A percentile compares a stretch with the other conserved stretches of the same genome.
These are phyloP conservation scores for Aphanomyces euteiches DNA, from an alignment of 352 stramenopile genomes.

Conservation along the genomic window DNA sequence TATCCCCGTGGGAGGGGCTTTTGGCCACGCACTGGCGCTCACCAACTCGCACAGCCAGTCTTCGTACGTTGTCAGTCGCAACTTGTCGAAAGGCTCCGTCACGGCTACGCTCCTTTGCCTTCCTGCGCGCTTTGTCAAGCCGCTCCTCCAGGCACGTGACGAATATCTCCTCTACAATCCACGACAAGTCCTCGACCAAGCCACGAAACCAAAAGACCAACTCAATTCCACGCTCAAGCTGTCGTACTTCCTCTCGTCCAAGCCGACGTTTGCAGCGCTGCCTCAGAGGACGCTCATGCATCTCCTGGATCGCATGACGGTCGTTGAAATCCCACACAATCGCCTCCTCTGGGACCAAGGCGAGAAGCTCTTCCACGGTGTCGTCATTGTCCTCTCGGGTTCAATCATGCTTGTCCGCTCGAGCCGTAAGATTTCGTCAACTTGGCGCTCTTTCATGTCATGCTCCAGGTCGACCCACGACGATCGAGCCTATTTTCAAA, in stretches of 20 bases:
- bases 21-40: conserved; percentile 16
- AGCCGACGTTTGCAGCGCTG: conserved; percentile 6
- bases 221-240: conserved; percentile 12
- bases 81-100: conserved; percentile 8
- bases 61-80: conserved; percentile 22
- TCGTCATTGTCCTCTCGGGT: conserved; percentile 16
- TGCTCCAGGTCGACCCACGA: conserved; percentile 8
- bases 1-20: conserved; percentile 2
- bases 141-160: neutral
- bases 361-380: neutral
- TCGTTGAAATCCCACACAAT: conserved; percentile 26
- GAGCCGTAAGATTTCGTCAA: neutral
- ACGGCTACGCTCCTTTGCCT: conserved; percentile 1
- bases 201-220: conserved; percentile 10
- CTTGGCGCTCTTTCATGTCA: neutral
- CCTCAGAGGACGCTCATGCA: neutral
- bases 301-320: conserved; percentile 19
- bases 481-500: neutral
- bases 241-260: conserved; percentile 8
- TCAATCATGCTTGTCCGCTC: conserved; percentile 21
- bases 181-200: conserved; percentile 15
- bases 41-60: conserved; percentile 27
- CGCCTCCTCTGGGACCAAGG: conserved; percentile 22
- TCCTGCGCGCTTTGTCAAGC: conserved; percentile 1
- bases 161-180: conserved; percentile 18